phyloP scores from a whole-genome alignment of 768 basidiomycete genomes.

The Coprinellus aureogranulatus region DNA sequence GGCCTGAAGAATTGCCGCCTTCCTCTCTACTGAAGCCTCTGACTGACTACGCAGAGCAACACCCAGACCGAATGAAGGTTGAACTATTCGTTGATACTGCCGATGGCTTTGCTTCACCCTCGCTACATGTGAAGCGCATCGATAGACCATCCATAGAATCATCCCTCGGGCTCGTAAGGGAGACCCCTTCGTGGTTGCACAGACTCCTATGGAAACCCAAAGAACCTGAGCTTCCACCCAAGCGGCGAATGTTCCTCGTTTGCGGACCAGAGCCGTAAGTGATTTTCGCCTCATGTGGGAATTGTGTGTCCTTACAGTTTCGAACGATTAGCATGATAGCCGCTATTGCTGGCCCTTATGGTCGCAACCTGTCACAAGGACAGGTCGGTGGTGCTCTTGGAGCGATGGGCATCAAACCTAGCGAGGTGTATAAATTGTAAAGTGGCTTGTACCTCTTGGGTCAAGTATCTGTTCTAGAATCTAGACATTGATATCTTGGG shows the following conservation, averaged over 20 bases:
- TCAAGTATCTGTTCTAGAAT: no score
- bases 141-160: constrained; percentile 45
- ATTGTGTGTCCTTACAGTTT: not conserved
- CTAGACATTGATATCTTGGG: no score
- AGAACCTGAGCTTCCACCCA: constrained; percentile 19
- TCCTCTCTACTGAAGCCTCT: constrained; percentile 55
- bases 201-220: constrained; percentile 22
- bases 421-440: constrained; percentile 47
- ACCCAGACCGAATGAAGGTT: constrained; percentile 57
- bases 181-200: constrained; percentile 34
- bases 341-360: constrained; percentile 73
- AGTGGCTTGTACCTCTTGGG: no score
- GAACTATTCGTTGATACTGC: constrained; percentile 62
- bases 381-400: constrained; percentile 63
- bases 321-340: constrained; percentile 60
- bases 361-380: constrained; percentile 75
- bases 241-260: constrained; percentile 63
- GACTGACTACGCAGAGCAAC: constrained; percentile 38
- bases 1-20: constrained; percentile 68
- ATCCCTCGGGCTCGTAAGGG: constrained; percentile 31
- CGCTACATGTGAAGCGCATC: constrained; percentile 53
- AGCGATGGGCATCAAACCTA: constrained; percentile 58
- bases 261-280: constrained; percentile 84
- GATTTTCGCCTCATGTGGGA: not conserved
- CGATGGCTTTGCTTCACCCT: constrained; percentile 24